These are phyloP conservation scores for Codiaeum variegatum DNA, from an alignment of 441 rosid species.

Conservation along the genomic window DNA sequence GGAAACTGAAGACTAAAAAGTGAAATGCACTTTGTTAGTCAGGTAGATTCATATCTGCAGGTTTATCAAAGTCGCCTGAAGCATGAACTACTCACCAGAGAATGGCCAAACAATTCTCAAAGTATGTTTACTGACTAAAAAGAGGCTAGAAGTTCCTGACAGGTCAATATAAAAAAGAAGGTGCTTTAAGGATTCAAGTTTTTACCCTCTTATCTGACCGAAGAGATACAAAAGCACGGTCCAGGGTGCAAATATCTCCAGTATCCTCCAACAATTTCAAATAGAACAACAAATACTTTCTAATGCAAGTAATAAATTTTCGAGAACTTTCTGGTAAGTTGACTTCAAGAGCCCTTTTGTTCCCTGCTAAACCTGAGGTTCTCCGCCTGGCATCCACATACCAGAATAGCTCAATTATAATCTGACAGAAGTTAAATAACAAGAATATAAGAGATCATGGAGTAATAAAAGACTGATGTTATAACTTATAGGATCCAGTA, in stretches of 20 bases:
- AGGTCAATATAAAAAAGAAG: conserved; percentile 9
- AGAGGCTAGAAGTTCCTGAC: conserved; percentile 15
- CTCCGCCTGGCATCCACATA: conserved; percentile 59
- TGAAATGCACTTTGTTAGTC: neutral
- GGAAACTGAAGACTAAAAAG: neutral
- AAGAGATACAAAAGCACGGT: conserved; percentile 82
- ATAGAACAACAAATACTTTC: conserved; percentile 85
- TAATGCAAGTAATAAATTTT: conserved; percentile 92
- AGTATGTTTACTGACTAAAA: conserved; percentile 3
- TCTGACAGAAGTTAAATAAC: neutral
- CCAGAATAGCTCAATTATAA: neutral
- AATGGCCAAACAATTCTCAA: neutral
- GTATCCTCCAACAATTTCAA: conserved; percentile 89
- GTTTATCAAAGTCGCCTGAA: neutral
- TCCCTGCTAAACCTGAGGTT: conserved; percentile 73
- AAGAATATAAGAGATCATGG: neutral
- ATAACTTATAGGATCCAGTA: neutral
- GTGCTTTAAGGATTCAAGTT: conserved; percentile 17
- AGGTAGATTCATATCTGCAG: neutral
- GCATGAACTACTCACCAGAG: neutral
- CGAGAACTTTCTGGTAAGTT: conserved; percentile 96
- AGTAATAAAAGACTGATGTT: neutral
- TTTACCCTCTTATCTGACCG: conserved; percentile 90
- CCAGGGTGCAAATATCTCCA: conserved; percentile 76
- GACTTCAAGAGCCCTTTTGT: conserved; percentile 87